Percentiles rank a stretch among this genome's conserved stretches.
These are phyloP conservation scores for Alternaria sp. DNA, from an alignment of 2,329 filamentous ascomycete genomes.

Conservation along the genomic window DNA sequence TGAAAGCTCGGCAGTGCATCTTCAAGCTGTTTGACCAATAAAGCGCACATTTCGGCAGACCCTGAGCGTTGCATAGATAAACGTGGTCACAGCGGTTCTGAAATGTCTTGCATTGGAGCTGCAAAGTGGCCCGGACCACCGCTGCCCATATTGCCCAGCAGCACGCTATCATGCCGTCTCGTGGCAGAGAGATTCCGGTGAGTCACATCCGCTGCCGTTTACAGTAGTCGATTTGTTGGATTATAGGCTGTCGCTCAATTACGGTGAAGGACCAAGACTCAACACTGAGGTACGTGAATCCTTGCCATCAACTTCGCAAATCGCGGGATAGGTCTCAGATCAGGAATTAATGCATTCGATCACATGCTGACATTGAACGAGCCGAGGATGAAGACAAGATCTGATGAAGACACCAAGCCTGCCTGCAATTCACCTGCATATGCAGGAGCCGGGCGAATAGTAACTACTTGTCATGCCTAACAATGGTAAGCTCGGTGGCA, in stretches of 20 bases:
- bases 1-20: constrained; percentile 22
- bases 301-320: constrained; percentile 23
- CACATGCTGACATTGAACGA: constrained; percentile 19
- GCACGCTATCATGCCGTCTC: constrained; percentile 28
- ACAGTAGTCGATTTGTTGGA: constrained; percentile 8
- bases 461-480: constrained; percentile 21
- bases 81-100: constrained; percentile 32
- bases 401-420: constrained; percentile 14
- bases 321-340: constrained; percentile 9
- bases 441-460: constrained; percentile 19
- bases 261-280: constrained; percentile 13
- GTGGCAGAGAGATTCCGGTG: constrained; percentile 31
- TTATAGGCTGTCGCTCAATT: constrained; percentile 17
- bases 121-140: constrained; percentile 20
- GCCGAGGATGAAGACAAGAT: constrained; percentile 6
- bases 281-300: constrained; percentile 19
- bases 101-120: constrained; percentile 18
- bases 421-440: constrained; percentile 18
- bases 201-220: constrained; percentile 15
- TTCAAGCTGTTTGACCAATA: constrained; percentile 24
- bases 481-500: constrained; percentile 19
- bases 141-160: constrained; percentile 12
- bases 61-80: constrained; percentile 29
- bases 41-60: constrained; percentile 11
- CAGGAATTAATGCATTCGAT: constrained; percentile 9